Evolutionary conservation across 345 rosid species (phyloP), one percentile per base, ranked within the genome.

Genomic region (Cardamine chenopodiifolia): DNA sequence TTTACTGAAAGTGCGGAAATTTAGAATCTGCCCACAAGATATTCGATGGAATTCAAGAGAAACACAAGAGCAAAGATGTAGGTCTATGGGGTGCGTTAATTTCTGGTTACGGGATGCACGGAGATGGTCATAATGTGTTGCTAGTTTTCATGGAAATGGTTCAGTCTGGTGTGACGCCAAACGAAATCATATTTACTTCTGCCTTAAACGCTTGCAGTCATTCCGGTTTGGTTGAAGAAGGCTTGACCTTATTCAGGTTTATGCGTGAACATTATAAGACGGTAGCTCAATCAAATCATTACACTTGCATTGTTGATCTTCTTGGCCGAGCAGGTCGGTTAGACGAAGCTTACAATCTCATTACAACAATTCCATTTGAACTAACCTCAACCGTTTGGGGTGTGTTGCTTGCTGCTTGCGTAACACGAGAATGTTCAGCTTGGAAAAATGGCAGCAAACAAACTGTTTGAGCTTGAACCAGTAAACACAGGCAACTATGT

Each of bases 191-290:
- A 15, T 89, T 85, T 56, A 85, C 88, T 47, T 84, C 87, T 22
- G 84, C 80, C 18, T 76, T 89, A 77, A 84, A 85, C 54, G 88
- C 88, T 23, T 89, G 89, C 74, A 78, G 88, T 70, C 89, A 89
- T 67, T 68, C 88, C 32, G 90, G 90, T 65, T 37, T 84, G 78
- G 86, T 89, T 50, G 90, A 87, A 61, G 84, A 83, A 66, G 91
- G 91, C 42, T 78, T 89, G 73, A 71, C 26, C 47, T 72, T 87
- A 60, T 84, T 87, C 74, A 81, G 61, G 52, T 77, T 80, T 47
- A 82, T 87, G 87, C 78, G 79, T 20, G 72, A 73, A 62, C 80
- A 83, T 58, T 73, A 79, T 20, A 57, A 72, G 58, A 67, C 66
- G 18, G 26, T 62, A 29, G 85, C 83, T 31, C 31, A 28, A 48